Percentiles rank a stretch among this genome's conserved stretches.
Conservation (phyloP, 2,329 filamentous ascomycete genomes). For the Diaporthe amygdali region DNA sequence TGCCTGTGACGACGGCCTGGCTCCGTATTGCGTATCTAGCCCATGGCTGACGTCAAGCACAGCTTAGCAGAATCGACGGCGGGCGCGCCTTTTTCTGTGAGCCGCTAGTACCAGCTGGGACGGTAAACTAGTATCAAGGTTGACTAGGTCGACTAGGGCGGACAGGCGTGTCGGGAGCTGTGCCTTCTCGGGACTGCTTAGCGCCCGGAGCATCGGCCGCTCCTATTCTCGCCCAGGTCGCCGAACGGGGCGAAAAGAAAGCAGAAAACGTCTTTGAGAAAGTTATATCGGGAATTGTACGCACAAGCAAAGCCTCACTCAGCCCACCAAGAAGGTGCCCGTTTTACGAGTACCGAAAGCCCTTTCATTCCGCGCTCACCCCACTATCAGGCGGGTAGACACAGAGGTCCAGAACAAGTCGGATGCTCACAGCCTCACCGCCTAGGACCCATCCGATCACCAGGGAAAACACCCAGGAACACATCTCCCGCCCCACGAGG, state of each 20-base stretch:
- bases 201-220: not conserved
- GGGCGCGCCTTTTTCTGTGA: not conserved
- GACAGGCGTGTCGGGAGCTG: not conserved
- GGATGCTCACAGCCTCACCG: slow-evolving; percentile 1
- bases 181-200: not conserved
- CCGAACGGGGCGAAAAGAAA: not conserved
- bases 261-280: not conserved
- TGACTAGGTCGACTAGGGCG: not conserved
- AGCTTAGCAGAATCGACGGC: slow-evolving; percentile 4
- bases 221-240: not conserved
- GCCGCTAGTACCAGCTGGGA: not conserved
- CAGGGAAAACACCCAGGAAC: slow-evolving; percentile 1
- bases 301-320: not conserved
- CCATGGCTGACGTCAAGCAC: slow-evolving; percentile 20
- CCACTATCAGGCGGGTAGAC: not conserved
- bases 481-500: slow-evolving; percentile 7
- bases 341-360: not conserved
- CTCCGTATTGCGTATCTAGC: not conserved
- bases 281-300: not conserved
- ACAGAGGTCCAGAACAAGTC: not conserved
- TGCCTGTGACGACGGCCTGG: not conserved
- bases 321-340: not conserved
- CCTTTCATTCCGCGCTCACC: not conserved
- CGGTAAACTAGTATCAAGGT: not conserved
- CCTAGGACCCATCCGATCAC: not conserved